Conservation (phyloP, 352 stramenopile genomes). For the Phytophthora pistaciae region DNA sequence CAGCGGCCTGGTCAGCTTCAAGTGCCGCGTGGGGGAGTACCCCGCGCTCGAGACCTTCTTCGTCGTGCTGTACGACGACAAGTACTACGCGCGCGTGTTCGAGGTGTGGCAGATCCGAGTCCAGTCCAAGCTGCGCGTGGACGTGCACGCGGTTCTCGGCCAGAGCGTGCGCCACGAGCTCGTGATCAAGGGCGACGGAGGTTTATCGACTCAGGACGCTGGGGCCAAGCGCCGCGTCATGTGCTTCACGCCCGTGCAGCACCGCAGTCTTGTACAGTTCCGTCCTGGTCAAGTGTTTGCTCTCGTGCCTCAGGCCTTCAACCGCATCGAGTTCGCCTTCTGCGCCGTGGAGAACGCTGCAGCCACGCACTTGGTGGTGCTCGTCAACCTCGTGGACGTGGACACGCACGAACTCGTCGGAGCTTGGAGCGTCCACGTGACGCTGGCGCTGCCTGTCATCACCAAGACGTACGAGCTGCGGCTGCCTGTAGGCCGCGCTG, state of each 20-base stretch:
- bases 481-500: slow-evolving; percentile 59
- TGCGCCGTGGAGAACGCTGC: slow-evolving; percentile 55
- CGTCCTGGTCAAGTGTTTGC: slow-evolving; percentile 85
- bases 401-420: slow-evolving; percentile 91
- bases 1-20: slow-evolving; percentile 55
- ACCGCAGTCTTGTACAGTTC: slow-evolving; percentile 69
- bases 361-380: slow-evolving; percentile 44
- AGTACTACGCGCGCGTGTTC: slow-evolving; percentile 79
- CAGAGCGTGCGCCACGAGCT: slow-evolving; percentile 90
- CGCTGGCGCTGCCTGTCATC: slow-evolving; percentile 77
- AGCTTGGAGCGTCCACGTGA: slow-evolving; percentile 89
- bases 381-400: slow-evolving; percentile 91
- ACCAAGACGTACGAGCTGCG: slow-evolving; percentile 94
- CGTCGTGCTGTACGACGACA: slow-evolving; percentile 90
- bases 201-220: slow-evolving; percentile 29
- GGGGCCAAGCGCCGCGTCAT: slow-evolving; percentile 43
- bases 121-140: slow-evolving; percentile 80
- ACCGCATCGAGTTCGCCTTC: slow-evolving; percentile 88
- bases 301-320: slow-evolving; percentile 92
- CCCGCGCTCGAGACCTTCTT: slow-evolving; percentile 92
- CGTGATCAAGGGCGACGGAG: slow-evolving; percentile 87
- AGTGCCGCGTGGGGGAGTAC: slow-evolving; percentile 89
- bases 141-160: slow-evolving; percentile 89
- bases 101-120: slow-evolving; percentile 89
- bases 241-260: slow-evolving; percentile 62